Evolutionary conservation across 2,329 filamentous ascomycete species (phyloP).

Genomic region (Cryphonectria japonica): DNA sequence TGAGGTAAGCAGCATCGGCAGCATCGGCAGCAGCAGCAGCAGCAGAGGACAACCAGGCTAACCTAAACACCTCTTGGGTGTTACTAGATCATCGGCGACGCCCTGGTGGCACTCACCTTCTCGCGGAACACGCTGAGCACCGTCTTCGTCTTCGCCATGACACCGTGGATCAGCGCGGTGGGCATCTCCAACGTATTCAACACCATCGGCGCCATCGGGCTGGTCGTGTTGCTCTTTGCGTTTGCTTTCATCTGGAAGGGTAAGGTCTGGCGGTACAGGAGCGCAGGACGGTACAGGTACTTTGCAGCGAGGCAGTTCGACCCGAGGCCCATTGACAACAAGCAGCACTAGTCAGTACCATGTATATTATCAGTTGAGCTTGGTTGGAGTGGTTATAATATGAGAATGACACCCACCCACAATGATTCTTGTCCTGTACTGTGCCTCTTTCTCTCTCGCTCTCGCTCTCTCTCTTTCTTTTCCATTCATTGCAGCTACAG

Average conservation of each 20-base stretch:
- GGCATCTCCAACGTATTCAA: conserved; percentile 30
- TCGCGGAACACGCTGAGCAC: conserved; percentile 29
- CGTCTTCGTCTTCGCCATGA: conserved; percentile 29
- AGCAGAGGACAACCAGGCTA: not conserved
- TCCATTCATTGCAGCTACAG: not conserved
- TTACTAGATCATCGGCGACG: conserved; percentile 27
- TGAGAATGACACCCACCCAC: not conserved
- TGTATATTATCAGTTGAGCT: not conserved
- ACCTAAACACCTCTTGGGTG: not conserved
- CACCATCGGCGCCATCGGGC: conserved; percentile 29
- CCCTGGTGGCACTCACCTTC: conserved; percentile 29
- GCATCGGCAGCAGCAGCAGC: not conserved
- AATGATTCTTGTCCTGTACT: not conserved
- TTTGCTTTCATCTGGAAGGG: conserved; percentile 30
- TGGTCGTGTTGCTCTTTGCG: conserved; percentile 26
- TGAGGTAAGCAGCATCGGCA: conserved; percentile 19
- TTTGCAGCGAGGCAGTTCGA: conserved; percentile 30
- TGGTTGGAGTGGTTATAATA: not conserved
- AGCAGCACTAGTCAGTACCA: not conserved
- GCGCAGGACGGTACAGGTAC: conserved; percentile 24
- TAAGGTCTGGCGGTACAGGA: conserved; percentile 25
- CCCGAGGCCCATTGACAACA: conserved; percentile 28
- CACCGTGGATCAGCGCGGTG: conserved; percentile 26
- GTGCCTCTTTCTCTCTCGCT: too few species aligned
- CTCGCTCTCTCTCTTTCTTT: not conserved